Percentiles rank a stretch among this genome's conserved stretches.
phyloP scores from a whole-genome alignment of 2,329 filamentous ascomycete genomes.

The Claviceps sorghi region DNA sequence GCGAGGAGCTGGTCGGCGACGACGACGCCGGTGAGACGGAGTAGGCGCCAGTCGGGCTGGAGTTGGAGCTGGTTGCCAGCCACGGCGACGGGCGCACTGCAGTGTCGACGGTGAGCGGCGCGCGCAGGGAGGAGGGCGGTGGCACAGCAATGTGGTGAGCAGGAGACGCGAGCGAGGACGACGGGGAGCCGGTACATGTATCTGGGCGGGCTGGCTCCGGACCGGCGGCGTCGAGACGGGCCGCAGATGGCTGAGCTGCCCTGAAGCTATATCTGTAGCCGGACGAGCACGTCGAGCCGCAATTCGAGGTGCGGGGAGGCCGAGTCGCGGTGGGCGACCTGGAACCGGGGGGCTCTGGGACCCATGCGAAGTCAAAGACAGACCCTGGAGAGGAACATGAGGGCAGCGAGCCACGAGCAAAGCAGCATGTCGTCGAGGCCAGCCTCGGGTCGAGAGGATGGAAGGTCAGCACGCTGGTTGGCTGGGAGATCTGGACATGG shows the following conservation, averaged over 20 bases:
- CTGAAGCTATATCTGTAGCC: constrained; percentile 2
- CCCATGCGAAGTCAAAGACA: constrained; percentile 5
- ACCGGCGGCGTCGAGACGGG: neutral
- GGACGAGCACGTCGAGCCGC: neutral
- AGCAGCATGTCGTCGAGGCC: constrained; percentile 1
- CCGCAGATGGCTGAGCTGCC: neutral
- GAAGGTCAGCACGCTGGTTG: neutral
- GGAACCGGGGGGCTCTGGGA: neutral
- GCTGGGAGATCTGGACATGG: constrained; percentile 3
- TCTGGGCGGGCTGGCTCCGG: neutral
- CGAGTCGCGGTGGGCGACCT: neutral
- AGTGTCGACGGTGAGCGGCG: neutral
- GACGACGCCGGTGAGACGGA: constrained; percentile 4
- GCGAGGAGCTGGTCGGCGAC: constrained; percentile 6
- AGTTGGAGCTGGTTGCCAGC: constrained; percentile 2
- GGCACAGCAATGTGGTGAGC: neutral
- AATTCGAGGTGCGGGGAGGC: neutral
- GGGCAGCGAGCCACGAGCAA: neutral
- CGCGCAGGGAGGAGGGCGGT: neutral
- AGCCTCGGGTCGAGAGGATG: neutral
- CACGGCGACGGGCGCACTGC: neutral
- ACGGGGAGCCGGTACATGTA: neutral
- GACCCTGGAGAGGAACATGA: constrained; percentile 3
- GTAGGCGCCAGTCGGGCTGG: constrained; percentile 7
- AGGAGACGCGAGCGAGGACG: neutral